Evolutionary conservation across 2,329 filamentous ascomycete genomes (phyloP), one percentile per base, ranked within the genome.

Genomic region (Trichoderma endophyticum): DNA sequence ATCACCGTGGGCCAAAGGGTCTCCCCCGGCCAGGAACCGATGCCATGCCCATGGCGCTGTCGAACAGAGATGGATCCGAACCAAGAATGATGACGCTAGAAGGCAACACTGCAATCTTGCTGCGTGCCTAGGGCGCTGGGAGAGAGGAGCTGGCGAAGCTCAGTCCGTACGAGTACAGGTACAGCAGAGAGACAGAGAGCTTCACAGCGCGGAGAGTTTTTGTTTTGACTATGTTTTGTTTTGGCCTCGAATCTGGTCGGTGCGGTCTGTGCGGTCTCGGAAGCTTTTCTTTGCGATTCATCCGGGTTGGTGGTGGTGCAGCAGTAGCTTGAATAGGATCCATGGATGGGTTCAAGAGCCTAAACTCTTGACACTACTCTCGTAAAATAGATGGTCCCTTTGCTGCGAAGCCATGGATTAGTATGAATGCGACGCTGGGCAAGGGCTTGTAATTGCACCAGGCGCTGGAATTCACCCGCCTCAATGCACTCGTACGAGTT

Each of bases 31-130:
- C 34, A 66, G 60, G 69, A 71, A 60, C 69, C 32, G 54, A 63
- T 66, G 48, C 18, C 61, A 59, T 65, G 48, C 56, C 54, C 56
- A 28, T 39, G 26, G 65, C 56, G 54, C 65, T 59, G 54, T 68
- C 56, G 65, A 60, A 60, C 34, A 32, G 54, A 61, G 28, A 51
- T 21, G 36, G 39, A 3, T 6, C 26, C 24, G 21, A 26, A 66
- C 61, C 24, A 59, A 56, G 64, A 39, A 48, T 51, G 34, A 71
- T 71, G 69, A 65, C 69, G 62, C 34, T 36, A n/a, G 54, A 65
- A 12, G 51, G 56, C 69, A 59, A 26, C 69, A 71, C 61, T 71
- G 69, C 69, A 71, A 71, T 71, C 54, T 70, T 64, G 60, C 18
- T 15, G 60, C 8, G 28, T 21, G 39, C 28, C 28, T 18, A 14